phyloP scores from a whole-genome alignment of 805 yeast species.

The Metschnikowia baotianmanensis region DNA sequence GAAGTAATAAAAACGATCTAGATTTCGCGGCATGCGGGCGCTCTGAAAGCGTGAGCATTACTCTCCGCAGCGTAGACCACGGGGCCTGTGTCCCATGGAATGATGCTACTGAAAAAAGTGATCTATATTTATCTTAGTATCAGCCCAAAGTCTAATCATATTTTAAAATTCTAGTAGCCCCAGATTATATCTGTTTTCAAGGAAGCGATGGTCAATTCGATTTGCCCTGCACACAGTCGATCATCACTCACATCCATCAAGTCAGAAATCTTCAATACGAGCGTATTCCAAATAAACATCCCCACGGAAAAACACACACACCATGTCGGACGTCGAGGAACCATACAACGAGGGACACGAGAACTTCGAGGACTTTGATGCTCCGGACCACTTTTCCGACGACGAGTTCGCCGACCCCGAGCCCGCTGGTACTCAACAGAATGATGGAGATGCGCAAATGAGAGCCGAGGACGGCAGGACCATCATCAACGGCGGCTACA shows the following conservation, averaged over 20 bases:
- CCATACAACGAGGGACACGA: conserved; percentile 69
- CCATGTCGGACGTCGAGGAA: conserved; percentile 45
- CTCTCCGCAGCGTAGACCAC: no score
- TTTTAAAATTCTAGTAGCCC: no score
- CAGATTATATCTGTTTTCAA: no score
- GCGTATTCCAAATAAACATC: background rate
- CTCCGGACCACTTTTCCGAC: conserved; percentile 74
- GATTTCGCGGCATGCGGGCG: no score
- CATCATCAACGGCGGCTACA: conserved; percentile 67
- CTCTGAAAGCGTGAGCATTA: no score
- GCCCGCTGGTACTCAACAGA: conserved; percentile 19
- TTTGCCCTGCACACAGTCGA: background rate
- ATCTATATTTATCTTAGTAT: no score
- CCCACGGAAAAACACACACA: conserved; percentile 8
- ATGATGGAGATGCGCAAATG: conserved; percentile 40
- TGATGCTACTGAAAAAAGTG: no score
- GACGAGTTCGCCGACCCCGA: conserved; percentile 51
- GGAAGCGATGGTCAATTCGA: background rate
- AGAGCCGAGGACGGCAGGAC: conserved; percentile 69
- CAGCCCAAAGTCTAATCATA: no score
- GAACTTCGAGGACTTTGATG: conserved; percentile 78
- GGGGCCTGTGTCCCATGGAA: no score
- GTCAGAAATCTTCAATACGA: conserved; percentile 9
- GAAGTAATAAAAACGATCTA: background rate
- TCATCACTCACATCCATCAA: conserved; percentile 1